Conservation (phyloP, 176 grass and related monocot species). For the Secale cereale region DNA sequence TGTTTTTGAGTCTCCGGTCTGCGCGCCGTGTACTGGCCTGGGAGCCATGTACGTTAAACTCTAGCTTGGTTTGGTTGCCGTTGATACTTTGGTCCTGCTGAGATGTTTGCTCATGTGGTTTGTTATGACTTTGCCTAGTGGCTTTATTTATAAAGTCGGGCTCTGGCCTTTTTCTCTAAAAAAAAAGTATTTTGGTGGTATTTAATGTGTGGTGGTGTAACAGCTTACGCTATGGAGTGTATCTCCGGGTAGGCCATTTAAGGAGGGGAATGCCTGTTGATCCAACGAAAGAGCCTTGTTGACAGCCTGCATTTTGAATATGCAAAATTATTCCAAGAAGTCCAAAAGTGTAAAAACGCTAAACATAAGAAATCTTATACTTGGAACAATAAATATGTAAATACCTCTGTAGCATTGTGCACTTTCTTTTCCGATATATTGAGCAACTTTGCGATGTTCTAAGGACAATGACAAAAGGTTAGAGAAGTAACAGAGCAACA, state of each 20-base stretch:
- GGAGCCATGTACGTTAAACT: no score
- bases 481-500: neutral
- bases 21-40: no score
- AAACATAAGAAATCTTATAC: neutral
- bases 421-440: slow-evolving; percentile 88
- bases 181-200: neutral
- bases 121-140: no score
- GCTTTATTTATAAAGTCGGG: no score
- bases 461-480: slow-evolving; percentile 30
- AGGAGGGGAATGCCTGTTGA: slow-evolving; percentile 74
- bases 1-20: no score
- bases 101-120: no score
- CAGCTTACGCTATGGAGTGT: slow-evolving; percentile 79
- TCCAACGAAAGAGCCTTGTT: slow-evolving; percentile 84
- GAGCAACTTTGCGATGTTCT: slow-evolving; percentile 74
- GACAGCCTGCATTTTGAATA: slow-evolving; percentile 56
- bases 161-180: neutral
- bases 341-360: slow-evolving; percentile 23
- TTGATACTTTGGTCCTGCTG: no score
- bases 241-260: slow-evolving; percentile 67
- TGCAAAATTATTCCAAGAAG: slow-evolving; percentile 3
- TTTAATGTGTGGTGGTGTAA: slow-evolving; percentile 1
- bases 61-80: no score
- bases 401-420: slow-evolving; percentile 68
- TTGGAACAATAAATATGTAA: neutral